Conservation (phyloP, 805 yeast genomes). For the Kodamaea leandrae region DNA sequence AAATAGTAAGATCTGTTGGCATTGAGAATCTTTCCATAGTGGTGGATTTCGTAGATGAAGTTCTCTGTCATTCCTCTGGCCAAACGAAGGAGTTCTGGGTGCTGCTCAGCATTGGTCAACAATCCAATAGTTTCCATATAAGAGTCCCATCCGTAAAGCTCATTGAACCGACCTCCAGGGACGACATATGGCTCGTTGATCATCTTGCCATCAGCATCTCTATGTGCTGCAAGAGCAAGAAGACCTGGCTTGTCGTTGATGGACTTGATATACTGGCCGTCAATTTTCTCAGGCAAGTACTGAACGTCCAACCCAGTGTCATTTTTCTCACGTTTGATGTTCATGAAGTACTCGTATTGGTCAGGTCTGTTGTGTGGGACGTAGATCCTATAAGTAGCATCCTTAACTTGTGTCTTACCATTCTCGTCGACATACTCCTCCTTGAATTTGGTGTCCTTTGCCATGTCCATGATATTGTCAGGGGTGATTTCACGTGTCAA, state of each 20-base stretch:
- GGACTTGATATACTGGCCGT: conserved; percentile 73
- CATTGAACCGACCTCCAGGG: conserved; percentile 97
- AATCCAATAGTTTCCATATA: conserved; percentile 88
- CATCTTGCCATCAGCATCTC: conserved; percentile 50
- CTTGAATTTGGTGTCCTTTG: conserved; percentile 72
- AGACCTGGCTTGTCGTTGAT: conserved; percentile 83
- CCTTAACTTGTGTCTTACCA: conserved; percentile 34
- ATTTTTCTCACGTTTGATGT: conserved; percentile 54
- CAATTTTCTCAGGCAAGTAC: conserved; percentile 69
- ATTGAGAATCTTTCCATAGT: conserved; percentile 89
- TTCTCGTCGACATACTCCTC: conserved; percentile 41
- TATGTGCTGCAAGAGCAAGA: conserved; percentile 72
- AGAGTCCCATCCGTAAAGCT: conserved; percentile 97
- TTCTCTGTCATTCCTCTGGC: conserved; percentile 91
- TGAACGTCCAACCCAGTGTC: conserved; percentile 66
- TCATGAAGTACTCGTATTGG: conserved; percentile 65
- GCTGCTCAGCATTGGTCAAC: conserved; percentile 47
- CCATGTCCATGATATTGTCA: conserved; percentile 62
- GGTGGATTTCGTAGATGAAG: conserved; percentile 82
- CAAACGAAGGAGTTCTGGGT: conserved; percentile 53
- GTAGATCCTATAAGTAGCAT: conserved; percentile 71
- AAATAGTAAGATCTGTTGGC: conserved; percentile 92
- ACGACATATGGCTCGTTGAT: conserved; percentile 84
- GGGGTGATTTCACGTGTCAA: conserved; percentile 71
- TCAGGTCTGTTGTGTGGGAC: conserved; percentile 68